phyloP scores from a whole-genome alignment of 345 rosid genomes.

The Gossypium australe region DNA sequence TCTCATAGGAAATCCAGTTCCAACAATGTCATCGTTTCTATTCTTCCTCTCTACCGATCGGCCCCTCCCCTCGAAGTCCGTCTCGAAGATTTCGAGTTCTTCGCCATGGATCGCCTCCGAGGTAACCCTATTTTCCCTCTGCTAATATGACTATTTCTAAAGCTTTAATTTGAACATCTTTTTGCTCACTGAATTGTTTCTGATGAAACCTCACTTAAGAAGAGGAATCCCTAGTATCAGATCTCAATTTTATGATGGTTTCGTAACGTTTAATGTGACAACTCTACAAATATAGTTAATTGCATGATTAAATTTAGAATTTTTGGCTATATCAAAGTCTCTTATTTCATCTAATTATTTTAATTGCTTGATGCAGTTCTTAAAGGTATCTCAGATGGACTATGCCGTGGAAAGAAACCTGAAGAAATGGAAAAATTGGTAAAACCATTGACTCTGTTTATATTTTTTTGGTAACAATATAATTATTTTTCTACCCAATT shows the following conservation, averaged over 20 bases:
- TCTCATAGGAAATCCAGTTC: slow-evolving; percentile 25
- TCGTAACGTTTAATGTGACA: background rate
- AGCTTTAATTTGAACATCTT: background rate
- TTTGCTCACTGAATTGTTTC: background rate
- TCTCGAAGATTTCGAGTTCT: slow-evolving; percentile 86
- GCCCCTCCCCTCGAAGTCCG: slow-evolving; percentile 85
- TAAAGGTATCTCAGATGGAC: slow-evolving; percentile 67
- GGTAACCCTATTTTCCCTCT: slow-evolving; percentile 30
- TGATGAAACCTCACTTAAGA: background rate
- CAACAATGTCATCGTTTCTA: slow-evolving; percentile 22
- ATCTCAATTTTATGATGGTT: background rate
- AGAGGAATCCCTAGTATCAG: background rate
- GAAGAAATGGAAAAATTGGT: slow-evolving; percentile 73
- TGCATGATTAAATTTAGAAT: background rate
- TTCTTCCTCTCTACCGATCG: slow-evolving; percentile 67
- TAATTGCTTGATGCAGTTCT: slow-evolving; percentile 46
- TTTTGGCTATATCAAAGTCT: background rate
- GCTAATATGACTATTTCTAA: background rate
- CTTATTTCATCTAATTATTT: background rate
- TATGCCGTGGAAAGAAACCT: slow-evolving; percentile 72
- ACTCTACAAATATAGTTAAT: background rate
- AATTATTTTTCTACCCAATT: background rate
- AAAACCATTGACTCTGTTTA: background rate
- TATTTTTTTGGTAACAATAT: background rate
- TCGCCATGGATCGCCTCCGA: slow-evolving; percentile 84